These are phyloP conservation scores for Scheffersomyces coipomensis DNA, from an alignment of 805 yeast genomes.

Conservation along the genomic window DNA sequence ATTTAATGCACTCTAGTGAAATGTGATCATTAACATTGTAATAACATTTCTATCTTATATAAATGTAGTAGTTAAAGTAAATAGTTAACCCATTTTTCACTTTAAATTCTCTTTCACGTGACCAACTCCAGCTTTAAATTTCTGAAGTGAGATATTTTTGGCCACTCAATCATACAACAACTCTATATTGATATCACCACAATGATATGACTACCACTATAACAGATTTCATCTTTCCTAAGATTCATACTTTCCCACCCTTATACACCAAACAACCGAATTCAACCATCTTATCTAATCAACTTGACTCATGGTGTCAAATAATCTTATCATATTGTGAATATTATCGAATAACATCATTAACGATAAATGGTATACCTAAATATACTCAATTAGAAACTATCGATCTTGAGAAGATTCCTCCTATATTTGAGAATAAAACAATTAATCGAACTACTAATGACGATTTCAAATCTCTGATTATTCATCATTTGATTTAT, in stretches of 20 bases:
- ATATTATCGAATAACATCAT: slow-evolving; percentile 39
- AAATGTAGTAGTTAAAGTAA: too few relatives aligned
- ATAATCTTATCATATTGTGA: slow-evolving; percentile 63
- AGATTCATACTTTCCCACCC: slow-evolving; percentile 72
- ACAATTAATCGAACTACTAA: slow-evolving; percentile 53
- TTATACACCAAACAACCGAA: slow-evolving; percentile 89
- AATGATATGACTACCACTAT: background rate
- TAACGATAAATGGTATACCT: slow-evolving; percentile 28
- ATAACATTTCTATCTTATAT: too few relatives aligned
- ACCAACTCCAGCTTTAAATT: background rate
- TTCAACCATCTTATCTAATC: slow-evolving; percentile 71
- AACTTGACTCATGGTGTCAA: slow-evolving; percentile 73
- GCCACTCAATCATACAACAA: too few relatives aligned
- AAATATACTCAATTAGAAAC: slow-evolving; percentile 23
- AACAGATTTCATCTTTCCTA: slow-evolving; percentile 33
- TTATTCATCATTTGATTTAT: slow-evolving; percentile 56
- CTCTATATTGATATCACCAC: background rate
- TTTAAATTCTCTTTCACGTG: background rate
- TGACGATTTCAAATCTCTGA: slow-evolving; percentile 52
- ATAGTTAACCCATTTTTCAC: background rate
- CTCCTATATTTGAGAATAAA: slow-evolving; percentile 50
- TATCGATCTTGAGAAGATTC: slow-evolving; percentile 16
- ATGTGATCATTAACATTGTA: too few relatives aligned
- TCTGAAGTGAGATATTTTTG: too few relatives aligned
- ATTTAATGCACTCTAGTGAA: too few relatives aligned